Evolutionary conservation across 2,329 filamentous ascomycete species (phyloP), one percentile per base, ranked within the genome.

Genomic region (Pseudogymnoascus verrucosus): DNA sequence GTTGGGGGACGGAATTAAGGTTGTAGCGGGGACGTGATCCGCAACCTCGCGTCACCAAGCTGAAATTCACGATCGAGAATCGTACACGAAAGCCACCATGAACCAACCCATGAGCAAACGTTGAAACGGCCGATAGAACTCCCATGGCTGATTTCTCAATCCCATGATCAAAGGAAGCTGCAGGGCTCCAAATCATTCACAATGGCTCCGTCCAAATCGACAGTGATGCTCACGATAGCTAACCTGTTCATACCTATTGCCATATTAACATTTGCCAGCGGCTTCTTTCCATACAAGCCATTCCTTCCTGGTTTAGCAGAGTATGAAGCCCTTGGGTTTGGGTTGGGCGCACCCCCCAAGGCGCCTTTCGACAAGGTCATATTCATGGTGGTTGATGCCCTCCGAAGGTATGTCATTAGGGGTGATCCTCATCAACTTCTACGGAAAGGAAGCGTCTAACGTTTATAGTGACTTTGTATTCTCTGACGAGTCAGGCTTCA

Each of bases 261-360:
- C 57, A 85, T 93, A 67, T 69, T 89, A 62, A 76, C 89, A 67
- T 98, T 98, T 75, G 93, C 90, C 26, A 85, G 86, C 34, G 93
- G 95, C 12, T 99, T 99, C 82, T 99, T 99, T 73, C 95, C 95
- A 6, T 97, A 98, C 77, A 99, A 99, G 73, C 92, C 95, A 2
- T 89, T 96, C 68, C 82, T 99, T 59, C 87, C 93, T 10, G 95
- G 95, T 3, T 79, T 96, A 57, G 93, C 95, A 8, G 79, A 83
- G 67, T 89, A 87, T 75, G 82, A 85, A 66, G 71, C 82, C 60
- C 73, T 83, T 28, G 77, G 80, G 57, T 80, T 83, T 77, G 77
- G 80, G 60, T 80, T 83, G 77, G 85, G 79, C 19, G 71, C 76
- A 57, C 81, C 81, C 5, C 86, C 89, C 2, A 76, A 80, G 60